Evolutionary conservation across 2,329 filamentous ascomycete genomes (phyloP).

Genomic region (Cladophialophora yegresii): DNA sequence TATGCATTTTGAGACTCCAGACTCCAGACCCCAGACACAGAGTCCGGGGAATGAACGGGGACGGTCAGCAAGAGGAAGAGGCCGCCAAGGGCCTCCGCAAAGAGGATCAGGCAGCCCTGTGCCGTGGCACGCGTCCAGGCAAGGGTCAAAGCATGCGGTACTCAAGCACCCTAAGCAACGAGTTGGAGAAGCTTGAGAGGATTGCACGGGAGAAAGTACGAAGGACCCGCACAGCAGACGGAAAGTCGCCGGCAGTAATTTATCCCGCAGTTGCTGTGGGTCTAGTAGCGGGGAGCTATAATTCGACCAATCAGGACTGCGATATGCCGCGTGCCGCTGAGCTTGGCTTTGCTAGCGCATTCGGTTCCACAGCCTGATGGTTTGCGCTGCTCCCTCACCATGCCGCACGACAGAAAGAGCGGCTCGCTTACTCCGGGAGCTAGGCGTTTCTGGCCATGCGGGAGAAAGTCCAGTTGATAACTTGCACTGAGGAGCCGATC

Average conservation of each 20-base stretch:
- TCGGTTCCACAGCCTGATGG: not conserved
- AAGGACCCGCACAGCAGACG: not conserved
- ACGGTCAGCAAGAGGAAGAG: conserved; percentile 5
- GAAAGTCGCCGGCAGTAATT: not conserved
- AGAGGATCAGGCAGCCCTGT: not conserved
- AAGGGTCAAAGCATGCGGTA: not conserved
- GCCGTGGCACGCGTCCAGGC: not conserved
- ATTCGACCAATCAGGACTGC: not conserved
- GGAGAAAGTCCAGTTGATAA: too few species aligned
- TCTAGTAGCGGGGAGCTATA: not conserved
- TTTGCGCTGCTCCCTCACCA: not conserved
- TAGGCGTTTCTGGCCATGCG: too few species aligned
- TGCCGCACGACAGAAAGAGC: not conserved
- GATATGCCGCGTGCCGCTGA: not conserved
- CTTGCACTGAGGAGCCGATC: too few species aligned
- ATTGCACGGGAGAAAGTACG: not conserved
- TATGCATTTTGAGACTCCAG: conserved; percentile 16
- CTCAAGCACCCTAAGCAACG: not conserved
- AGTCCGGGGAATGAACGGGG: conserved; percentile 15
- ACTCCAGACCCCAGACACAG: conserved; percentile 12
- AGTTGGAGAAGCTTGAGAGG: not conserved
- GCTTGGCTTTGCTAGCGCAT: not conserved
- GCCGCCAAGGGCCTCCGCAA: not conserved
- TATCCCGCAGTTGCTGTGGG: not conserved
- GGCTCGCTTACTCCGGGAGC: not conserved